Evolutionary conservation across 495 filamentous ascomycete genomes (phyloP), one percentile per base, ranked within the genome.

Genomic region (Hypoxylon cercidicola): DNA sequence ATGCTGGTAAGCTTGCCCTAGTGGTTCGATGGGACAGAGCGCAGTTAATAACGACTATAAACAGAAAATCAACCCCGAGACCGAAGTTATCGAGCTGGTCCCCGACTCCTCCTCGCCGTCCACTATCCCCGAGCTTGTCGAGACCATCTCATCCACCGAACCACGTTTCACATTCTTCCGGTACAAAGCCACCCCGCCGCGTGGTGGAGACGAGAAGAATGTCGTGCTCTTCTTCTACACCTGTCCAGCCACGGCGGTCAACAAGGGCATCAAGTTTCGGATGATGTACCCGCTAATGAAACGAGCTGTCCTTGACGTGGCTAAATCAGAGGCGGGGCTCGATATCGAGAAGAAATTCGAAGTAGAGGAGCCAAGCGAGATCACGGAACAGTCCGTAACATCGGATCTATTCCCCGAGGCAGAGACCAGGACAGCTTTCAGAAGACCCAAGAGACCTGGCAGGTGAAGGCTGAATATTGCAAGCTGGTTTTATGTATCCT

Each of bases 201-300:
- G 81, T 59, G 78, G 81, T n/a, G 84, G 82, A 8, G 74, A 75
- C 35, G 78, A 84, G 54, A 84, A 84, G 49, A 84, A 87, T 5
- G 83, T 88, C 4, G 83, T 98, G 30, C 82, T 97, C 25, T 99
- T 98, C 80, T 88, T 98, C 70, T 98, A 97, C 77, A 97, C 93
- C 6, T 97, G 94, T 70, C 95, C 95, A 3, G 81, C 84, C 2
- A 85, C 78, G 3, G 86, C 88, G 0, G 80, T 78, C 32, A 78
- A 69, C 48, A 81, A 81, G 68, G 91, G 90, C 66, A 91, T 98
- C 79, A 97, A 93, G 77, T 92, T 93, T 74, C 87, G 93, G 50
- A 99, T 99, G 95, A 78, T 98, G 64, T 97, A 97, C 74, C 92
- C 96, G 30, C 88, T 91, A 32, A 90, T 90, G 66, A 91, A 92